phyloP scores from a whole-genome alignment of 2,329 filamentous ascomycete species.

The Chalaropsis ovoidea region DNA sequence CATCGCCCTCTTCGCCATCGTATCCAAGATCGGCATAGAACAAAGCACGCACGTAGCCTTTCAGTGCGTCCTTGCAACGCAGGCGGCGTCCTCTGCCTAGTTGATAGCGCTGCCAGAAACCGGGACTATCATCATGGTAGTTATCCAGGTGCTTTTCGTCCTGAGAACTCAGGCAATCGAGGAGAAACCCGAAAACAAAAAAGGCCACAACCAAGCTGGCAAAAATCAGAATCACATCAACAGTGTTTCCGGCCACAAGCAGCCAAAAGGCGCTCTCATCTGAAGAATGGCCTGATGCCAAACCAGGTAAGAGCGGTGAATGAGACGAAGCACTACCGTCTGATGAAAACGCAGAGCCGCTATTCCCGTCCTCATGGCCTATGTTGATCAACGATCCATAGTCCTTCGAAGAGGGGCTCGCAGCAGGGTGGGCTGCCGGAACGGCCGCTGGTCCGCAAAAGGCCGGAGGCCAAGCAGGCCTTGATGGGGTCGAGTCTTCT shows the following conservation, averaged over 20 bases:
- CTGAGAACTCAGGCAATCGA: neutral
- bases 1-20: slow-evolving; percentile 9
- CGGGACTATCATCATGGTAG: neutral
- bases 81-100: neutral
- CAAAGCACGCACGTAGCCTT: neutral
- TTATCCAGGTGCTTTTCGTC: neutral
- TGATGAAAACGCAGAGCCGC: neutral
- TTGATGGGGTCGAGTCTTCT: neutral
- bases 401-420: neutral
- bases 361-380: neutral
- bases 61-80: neutral
- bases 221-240: neutral
- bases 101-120: neutral
- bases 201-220: neutral
- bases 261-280: slow-evolving; percentile 3
- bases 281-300: neutral
- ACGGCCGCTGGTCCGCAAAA: slow-evolving; percentile 15
- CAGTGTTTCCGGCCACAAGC: neutral
- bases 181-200: neutral
- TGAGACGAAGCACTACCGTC: neutral
- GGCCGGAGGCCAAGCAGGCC: slow-evolving; percentile 23
- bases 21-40: neutral
- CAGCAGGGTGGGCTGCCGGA: neutral
- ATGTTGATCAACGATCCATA: slow-evolving; percentile 17
- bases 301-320: neutral